Percentiles rank a stretch among this genome's conserved stretches.
Evolutionary conservation across 495 filamentous ascomycete species (phyloP).

Genomic region (Neurospora sp.): DNA sequence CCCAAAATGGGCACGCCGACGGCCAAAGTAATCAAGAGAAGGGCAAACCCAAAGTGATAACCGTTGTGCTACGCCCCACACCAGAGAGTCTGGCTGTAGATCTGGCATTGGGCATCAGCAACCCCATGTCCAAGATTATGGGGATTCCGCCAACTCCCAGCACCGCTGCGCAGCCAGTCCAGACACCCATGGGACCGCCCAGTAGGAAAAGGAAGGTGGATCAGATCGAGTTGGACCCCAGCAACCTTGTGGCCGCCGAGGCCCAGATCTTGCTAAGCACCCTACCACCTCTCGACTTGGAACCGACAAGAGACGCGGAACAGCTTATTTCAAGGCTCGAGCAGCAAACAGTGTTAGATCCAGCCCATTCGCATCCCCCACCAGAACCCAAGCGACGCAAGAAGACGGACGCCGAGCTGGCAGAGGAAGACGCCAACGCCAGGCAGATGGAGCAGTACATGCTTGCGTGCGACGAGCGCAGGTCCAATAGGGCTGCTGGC

Average conservation of each 20-base stretch:
- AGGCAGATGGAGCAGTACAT: slow-evolving; percentile 84
- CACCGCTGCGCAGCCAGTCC: slow-evolving; percentile 10
- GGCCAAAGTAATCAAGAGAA: slow-evolving; percentile 32
- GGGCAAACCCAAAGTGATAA: slow-evolving; percentile 55
- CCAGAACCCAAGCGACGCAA: slow-evolving; percentile 84
- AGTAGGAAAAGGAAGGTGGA: slow-evolving; percentile 58
- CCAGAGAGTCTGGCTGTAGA: slow-evolving; percentile 61
- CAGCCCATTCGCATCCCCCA: slow-evolving; percentile 61
- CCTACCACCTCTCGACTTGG: slow-evolving; percentile 63
- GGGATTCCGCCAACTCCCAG: slow-evolving; percentile 45
- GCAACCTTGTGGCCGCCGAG: slow-evolving; percentile 63
- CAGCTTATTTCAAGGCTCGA: slow-evolving; percentile 61
- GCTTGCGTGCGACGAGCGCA: slow-evolving; percentile 84
- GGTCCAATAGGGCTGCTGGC: slow-evolving; percentile 47
- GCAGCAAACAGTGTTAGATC: slow-evolving; percentile 47
- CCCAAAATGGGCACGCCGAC: slow-evolving; percentile 33
- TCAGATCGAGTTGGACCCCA: slow-evolving; percentile 63
- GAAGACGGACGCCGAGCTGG: slow-evolving; percentile 86
- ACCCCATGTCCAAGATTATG: slow-evolving; percentile 46
- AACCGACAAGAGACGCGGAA: slow-evolving; percentile 55
- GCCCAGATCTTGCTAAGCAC: slow-evolving; percentile 58
- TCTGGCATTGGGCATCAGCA: slow-evolving; percentile 62
- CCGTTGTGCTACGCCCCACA: slow-evolving; percentile 80
- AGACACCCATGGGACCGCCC: slow-evolving; percentile 39
- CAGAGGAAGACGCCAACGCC: slow-evolving; percentile 82